phyloP scores from a whole-genome alignment of 257 asterid species.

The Rauvolfia tetraphylla region DNA sequence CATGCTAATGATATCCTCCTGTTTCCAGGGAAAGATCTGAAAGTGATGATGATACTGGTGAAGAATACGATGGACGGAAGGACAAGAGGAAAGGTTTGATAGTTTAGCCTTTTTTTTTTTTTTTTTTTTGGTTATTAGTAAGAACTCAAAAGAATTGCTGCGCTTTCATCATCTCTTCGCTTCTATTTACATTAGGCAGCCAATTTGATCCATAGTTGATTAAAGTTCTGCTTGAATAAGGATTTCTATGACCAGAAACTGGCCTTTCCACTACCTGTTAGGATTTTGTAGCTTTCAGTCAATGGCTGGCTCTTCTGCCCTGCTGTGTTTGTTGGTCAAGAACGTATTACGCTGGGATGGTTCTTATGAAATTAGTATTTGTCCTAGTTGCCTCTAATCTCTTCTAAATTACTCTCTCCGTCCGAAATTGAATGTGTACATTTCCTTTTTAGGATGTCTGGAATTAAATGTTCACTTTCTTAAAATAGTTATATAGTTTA shows the following conservation, averaged over 20 bases:
- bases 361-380: not conserved
- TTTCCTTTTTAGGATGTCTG: no score
- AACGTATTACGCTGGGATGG: not conserved
- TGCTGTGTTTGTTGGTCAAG: not conserved
- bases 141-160: not conserved
- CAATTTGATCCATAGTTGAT: not conserved
- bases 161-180: not conserved
- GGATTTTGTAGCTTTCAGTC: not conserved
- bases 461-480: no score
- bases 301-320: no score
- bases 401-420: no score
- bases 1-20: slow-evolving; percentile 17
- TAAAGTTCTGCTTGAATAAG: not conserved
- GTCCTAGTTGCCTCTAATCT: not conserved
- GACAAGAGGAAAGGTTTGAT: slow-evolving; percentile 59
- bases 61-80: slow-evolving; percentile 39
- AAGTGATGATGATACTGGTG: slow-evolving; percentile 49
- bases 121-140: not conserved
- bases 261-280: not conserved
- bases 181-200: not conserved
- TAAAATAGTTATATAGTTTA: no score
- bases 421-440: no score
- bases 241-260: not conserved
- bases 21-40: slow-evolving; percentile 64
- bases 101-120: slow-evolving; percentile 1